Evolutionary conservation across 306 rosid species (phyloP).

Genomic region (Castanea mollissima): DNA sequence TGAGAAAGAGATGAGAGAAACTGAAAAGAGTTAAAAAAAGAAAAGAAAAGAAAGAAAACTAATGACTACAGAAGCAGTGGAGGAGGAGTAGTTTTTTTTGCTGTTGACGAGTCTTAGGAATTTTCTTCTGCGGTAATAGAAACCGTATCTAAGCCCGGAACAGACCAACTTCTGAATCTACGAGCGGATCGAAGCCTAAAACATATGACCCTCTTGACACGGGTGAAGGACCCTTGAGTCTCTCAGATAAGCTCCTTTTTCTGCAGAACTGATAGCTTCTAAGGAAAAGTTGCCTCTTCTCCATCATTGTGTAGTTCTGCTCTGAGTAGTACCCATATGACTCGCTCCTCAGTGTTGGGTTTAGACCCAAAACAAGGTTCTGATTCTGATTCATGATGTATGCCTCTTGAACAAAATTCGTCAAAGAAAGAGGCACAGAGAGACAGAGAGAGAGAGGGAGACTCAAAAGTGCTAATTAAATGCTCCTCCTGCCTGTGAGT

Average conservation of each 20-base stretch:
- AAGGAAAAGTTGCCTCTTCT: constrained; percentile 73
- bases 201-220: constrained; percentile 47
- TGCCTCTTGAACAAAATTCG: not conserved
- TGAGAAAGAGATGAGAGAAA: not conserved
- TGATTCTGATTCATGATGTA: constrained; percentile 19
- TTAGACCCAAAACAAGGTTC: constrained; percentile 18
- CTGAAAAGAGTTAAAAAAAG: not conserved
- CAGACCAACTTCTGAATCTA: constrained; percentile 35
- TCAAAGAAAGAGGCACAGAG: constrained; percentile 7
- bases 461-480: no score
- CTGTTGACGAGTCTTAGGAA: constrained; percentile 39
- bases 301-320: constrained; percentile 48
- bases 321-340: constrained; percentile 39
- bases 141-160: constrained; percentile 49
- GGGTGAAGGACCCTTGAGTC: constrained; percentile 54
- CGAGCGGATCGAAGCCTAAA: constrained; percentile 45
- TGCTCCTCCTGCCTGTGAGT: not conserved
- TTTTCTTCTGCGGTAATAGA: constrained; percentile 58
- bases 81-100: constrained; percentile 25
- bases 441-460: not conserved
- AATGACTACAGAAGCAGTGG: constrained; percentile 42
- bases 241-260: constrained; percentile 49
- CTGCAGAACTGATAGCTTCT: constrained; percentile 83
- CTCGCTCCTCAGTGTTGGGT: constrained; percentile 46
- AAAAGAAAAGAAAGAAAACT: not conserved